Evolutionary conservation across 202 grass and related monocot species (phyloP), one percentile per base, ranked within the genome.

Genomic region (Setaria italica): DNA sequence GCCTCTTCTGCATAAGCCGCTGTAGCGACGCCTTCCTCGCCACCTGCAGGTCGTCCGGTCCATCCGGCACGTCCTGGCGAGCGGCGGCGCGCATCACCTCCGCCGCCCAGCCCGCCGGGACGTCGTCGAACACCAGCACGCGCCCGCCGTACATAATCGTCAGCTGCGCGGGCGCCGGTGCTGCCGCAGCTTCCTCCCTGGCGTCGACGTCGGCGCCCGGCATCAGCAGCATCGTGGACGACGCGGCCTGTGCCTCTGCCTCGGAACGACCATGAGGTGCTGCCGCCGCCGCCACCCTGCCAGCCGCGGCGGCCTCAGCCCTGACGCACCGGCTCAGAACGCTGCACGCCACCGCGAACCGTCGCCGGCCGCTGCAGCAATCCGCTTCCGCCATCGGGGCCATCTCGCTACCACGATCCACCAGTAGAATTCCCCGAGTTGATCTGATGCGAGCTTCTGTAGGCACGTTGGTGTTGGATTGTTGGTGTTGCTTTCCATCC

Each of bases 11-110:
- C 41, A 94, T 85, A 62, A 97, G 94, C 49, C 92, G 87, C 80
- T 94, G 92, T 72, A 97, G 90, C 9, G 92, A 97, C 53, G 80
- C 85, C 86, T 87, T 92, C 70, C 90, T 89, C 65, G 87, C 90
- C 70, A 94, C 86, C 12, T 90, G 94, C 50, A 97, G 78, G 86
- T 97, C 92, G 70, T 80, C 69, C 39, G 39, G 39, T 41, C 4
- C 39, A 41, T 5, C 39, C 39, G 39, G 39, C 39, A 41, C 39
- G 39, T 41, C 60, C 1, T 46, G 43, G 43, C 43, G 43, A 46
- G 43, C 47, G 9, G 89, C 91, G 34, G 83, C 48, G 70, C 86
- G 83, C 76, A 92, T 49, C 78, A 97, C 51, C 67, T 85, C 79
- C 39, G 82, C 72, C 7, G 77, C 91, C 80, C 74, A 85, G 34